Base-by-base conservation (phyloP, 257 asterid species). In the Solanum megistacrolobum region DNA sequence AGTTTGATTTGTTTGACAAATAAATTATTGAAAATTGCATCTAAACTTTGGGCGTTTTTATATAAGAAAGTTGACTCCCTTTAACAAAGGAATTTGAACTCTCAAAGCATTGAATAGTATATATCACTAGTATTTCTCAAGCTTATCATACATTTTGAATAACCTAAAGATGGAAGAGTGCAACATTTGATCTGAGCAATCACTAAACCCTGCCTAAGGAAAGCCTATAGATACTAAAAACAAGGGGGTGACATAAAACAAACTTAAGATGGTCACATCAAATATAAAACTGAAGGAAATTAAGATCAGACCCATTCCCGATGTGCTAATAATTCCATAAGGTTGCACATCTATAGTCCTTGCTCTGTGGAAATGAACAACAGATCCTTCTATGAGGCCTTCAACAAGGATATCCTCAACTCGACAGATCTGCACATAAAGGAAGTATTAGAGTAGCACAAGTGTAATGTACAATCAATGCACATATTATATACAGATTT, bases 391-490 rank as follows among this genome's bases (percentile, higher is more conserved):
- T 88, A 96, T 90, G 86, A 91, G 90, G 85, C 99, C 99, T 90
- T 95, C 99, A 89, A 98, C 97, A 89, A 94, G 95, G 90, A 98
- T 93, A 91, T 98, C 99, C 92, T 98, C 99, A 88, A 98, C 99
- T 87, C 99, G 98, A 75, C 99, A 98, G 89, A 98, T 92, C 99
- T 98, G 93, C 87, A 88, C 87, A 60, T 83, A 83, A 82, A 62
- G 69, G 38, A 62, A 86, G 71, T 31, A 35, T 71, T 65, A 71
- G 36, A 85, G 36, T 84, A 41, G 23, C 58, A 27, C 11, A 81
- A 69, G 55, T 68, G 83, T 35, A 75, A 29, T 8, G 27, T 79
- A 43, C 69, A 29, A 48, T 48, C 86, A 10, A 48, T 31, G 36
- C 31, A 48, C 43, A 18, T 32, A 82, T 29, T 23, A 81, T 48